These are phyloP conservation scores for Gossypium gossypioides DNA, from an alignment of 441 rosid species.

Conservation along the genomic window DNA sequence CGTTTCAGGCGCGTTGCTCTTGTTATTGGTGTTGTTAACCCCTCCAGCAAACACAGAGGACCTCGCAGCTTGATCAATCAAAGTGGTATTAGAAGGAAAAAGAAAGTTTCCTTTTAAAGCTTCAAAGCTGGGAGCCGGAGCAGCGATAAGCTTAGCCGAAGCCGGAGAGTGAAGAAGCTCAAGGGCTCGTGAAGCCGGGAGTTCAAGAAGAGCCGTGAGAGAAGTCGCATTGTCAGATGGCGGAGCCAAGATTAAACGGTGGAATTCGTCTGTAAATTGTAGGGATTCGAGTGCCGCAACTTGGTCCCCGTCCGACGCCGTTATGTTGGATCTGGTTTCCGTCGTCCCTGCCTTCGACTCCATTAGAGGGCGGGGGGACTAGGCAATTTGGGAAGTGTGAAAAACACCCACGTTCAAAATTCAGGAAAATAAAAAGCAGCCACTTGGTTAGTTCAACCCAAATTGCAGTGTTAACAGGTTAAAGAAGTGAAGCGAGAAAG, in stretches of 20 bases:
- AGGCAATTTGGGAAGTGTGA: conserved; percentile 7
- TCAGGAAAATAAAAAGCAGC: background rate
- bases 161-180: conserved; percentile 68
- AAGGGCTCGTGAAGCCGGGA: conserved; percentile 64
- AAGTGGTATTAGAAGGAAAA: conserved; percentile 36
- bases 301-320: conserved; percentile 16
- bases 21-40: conserved; percentile 11
- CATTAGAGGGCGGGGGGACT: conserved; percentile 19
- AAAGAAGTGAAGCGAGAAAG: background rate
- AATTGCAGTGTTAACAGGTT: background rate
- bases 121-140: conserved; percentile 9
- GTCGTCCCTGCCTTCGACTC: conserved; percentile 26
- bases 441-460: conserved; percentile 6
- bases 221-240: conserved; percentile 45
- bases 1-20: conserved; percentile 36
- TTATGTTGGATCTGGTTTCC: conserved; percentile 29
- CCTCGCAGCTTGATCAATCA: conserved; percentile 51
- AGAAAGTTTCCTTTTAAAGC: conserved; percentile 14
- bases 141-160: conserved; percentile 18
- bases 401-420: conserved; percentile 3
- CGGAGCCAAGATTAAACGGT: conserved; percentile 38
- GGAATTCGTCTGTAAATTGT: conserved; percentile 55
- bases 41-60: conserved; percentile 46
- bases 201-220: conserved; percentile 84
- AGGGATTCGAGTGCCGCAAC: conserved; percentile 39